phyloP scores from a whole-genome alignment of 768 basidiomycete species.

The Hericium erinaceus region DNA sequence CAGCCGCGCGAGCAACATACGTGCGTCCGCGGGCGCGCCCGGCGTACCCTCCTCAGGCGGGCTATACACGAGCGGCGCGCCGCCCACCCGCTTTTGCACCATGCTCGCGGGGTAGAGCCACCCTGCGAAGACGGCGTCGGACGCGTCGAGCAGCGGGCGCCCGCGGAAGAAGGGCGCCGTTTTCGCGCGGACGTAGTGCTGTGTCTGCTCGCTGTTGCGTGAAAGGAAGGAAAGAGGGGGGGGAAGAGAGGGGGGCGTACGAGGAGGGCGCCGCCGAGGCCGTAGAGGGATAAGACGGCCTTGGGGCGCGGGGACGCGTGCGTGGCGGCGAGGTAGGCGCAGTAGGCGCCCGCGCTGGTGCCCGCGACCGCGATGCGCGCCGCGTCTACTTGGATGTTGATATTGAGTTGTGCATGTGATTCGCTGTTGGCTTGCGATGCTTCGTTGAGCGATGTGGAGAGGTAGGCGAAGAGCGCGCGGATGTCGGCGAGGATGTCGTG shows the following conservation, averaged over 20 bases:
- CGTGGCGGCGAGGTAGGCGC: constrained; percentile 50
- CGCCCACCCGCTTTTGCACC: constrained; percentile 22
- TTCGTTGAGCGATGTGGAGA: constrained; percentile 21
- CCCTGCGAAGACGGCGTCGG: constrained; percentile 27
- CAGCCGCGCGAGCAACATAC: constrained; percentile 48
- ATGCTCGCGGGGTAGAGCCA: constrained; percentile 36
- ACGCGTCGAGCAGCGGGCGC: constrained; percentile 43
- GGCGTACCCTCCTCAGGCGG: constrained; percentile 33
- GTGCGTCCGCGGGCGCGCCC: constrained; percentile 49
- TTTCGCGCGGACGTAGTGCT: constrained; percentile 43
- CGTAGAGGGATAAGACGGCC: constrained; percentile 50
- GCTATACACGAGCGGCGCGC: constrained; percentile 40
- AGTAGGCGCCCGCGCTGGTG: constrained; percentile 53
- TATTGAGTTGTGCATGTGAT: background rate
- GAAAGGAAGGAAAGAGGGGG: background rate
- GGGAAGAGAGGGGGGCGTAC: constrained; percentile 20
- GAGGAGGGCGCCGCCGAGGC: constrained; percentile 53
- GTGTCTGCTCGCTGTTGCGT: constrained; percentile 25
- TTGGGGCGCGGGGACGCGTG: constrained; percentile 45
- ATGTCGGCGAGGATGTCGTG: constrained; percentile 53
- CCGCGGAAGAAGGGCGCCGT: constrained; percentile 42
- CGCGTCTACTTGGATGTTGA: constrained; percentile 24
- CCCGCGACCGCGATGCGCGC: constrained; percentile 43
- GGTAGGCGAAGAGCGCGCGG: constrained; percentile 42
- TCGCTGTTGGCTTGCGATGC: background rate